Percentiles rank a stretch among this genome's conserved stretches.
Conservation (phyloP, 2,329 filamentous ascomycete genomes). For the Nothophoma quercina region DNA sequence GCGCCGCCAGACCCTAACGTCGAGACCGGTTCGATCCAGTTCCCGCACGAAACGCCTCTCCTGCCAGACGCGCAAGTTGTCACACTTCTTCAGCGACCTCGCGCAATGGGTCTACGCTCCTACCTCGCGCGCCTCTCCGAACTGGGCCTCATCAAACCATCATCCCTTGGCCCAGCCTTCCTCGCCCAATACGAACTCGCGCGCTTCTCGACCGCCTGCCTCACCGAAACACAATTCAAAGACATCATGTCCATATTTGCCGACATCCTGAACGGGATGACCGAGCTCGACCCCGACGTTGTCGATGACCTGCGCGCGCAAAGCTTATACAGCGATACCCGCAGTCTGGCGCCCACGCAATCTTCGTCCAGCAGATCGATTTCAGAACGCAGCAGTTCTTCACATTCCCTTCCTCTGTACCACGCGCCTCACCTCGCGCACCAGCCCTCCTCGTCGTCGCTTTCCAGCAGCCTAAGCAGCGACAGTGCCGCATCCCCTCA, state of each 20-base stretch:
- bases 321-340: constrained; percentile 37
- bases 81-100: constrained; percentile 73
- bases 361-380: constrained; percentile 22
- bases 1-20: constrained; percentile 66
- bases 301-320: constrained; percentile 55
- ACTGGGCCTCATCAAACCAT: constrained; percentile 68
- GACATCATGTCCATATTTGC: constrained; percentile 85
- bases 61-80: constrained; percentile 72
- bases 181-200: constrained; percentile 81
- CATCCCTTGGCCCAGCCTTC: constrained; percentile 65
- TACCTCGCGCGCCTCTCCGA: constrained; percentile 77
- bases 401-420: constrained; percentile 35
- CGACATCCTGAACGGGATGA: constrained; percentile 79
- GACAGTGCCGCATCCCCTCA: constrained; percentile 22
- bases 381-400: constrained; percentile 26
- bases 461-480: constrained; percentile 20
- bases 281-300: constrained; percentile 63
- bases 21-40: constrained; percentile 29
- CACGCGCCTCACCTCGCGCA: constrained; percentile 37
- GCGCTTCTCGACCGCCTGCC: constrained; percentile 76
- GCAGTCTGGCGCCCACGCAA: constrained; percentile 45
- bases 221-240: constrained; percentile 76
- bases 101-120: constrained; percentile 76
- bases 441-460: constrained; percentile 31
- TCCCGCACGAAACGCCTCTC: constrained; percentile 39